Base-by-base conservation (phyloP, 2,329 filamentous ascomycete genomes). In the Trichoderma breve region DNA sequence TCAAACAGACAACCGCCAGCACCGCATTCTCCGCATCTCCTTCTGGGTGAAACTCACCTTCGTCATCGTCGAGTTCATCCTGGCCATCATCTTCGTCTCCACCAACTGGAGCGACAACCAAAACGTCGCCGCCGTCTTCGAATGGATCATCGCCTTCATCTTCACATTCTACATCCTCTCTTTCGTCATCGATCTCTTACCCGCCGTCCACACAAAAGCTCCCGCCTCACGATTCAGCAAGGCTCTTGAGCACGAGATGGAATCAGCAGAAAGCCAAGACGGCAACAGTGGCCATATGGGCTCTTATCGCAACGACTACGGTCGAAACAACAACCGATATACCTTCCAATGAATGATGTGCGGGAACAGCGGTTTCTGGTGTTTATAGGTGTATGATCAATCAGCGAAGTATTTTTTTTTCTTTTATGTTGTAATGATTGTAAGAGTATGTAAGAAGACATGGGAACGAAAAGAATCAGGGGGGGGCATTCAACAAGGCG, bases 41-140 rank as follows among this genome's bases (percentile, higher is more conserved):
- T 98, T 98, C 85, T 95, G 91, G 88, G 86, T 96, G 79, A 99
- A 99, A 83, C 86, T 97, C 32, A 75, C 81, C 72, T 98, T 99
- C 82, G 92, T 98, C 79, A 78, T 98, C 71, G 78, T 95, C 77
- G 95, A 98, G 80, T 77, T 97, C 51, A 83, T 81, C 21, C 88
- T 99, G 9, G 90, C 89, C 74, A 85, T 94, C 77, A 90, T 87
- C 58, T 98, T 98, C 80, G 91, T 86, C 26, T 85, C 89, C 4
- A 85, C 84, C 70, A 86, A 85, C 43, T 85, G 83, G 51, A 81
- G 80, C 4, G 73, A 82, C 9, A 77, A 85, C 28, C 87, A 86
- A 76, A 91, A 96, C 80, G 82, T 84, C 1, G 93, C 91, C 51
- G 96, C 94, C 6, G 83, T 97, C 67, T 81, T 98, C 36, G 95